These are phyloP conservation scores for Chara braunii DNA, from an alignment of 139 green algal genomes.

Conservation along the genomic window DNA sequence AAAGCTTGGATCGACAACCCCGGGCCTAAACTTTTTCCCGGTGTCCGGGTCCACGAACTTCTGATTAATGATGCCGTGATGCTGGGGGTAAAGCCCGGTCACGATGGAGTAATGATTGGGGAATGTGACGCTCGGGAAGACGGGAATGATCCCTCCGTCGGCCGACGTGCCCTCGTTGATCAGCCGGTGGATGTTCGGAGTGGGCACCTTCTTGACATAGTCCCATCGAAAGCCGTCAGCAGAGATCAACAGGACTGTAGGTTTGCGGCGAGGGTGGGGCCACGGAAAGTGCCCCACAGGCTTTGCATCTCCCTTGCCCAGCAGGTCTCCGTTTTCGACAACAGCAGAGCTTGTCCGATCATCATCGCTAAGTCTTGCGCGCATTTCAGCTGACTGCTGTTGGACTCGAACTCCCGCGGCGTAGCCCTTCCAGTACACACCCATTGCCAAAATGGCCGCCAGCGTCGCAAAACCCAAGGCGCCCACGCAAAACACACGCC, in stretches of 20 bases:
- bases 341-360: too few relatives aligned
- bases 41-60: conserved; percentile 19
- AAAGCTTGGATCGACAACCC: conserved; percentile 7
- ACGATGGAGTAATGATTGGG: conserved; percentile 47
- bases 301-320: too few relatives aligned
- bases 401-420: too few relatives aligned
- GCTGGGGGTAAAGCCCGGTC: conserved; percentile 25
- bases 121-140: conserved; percentile 42
- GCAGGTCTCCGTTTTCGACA: too few relatives aligned
- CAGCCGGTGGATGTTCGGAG: conserved; percentile 35
- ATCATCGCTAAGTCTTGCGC: too few relatives aligned
- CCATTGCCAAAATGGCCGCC: too few relatives aligned
- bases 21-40: conserved; percentile 22
- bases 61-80: conserved; percentile 40
- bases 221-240: conserved; percentile 39
- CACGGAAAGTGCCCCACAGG: too few relatives aligned
- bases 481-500: too few relatives aligned
- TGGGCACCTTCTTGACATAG: conserved; percentile 33
- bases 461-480: too few relatives aligned
- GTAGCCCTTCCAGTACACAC: too few relatives aligned
- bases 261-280: too few relatives aligned
- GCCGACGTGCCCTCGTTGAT: conserved; percentile 11
- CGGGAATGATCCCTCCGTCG: conserved; percentile 24
- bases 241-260: conserved; percentile 34
- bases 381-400: too few relatives aligned